Evolutionary conservation across 1,139 yeast species (phyloP), one percentile per base, ranked within the genome.

Genomic region (Kodamaea suecica): DNA sequence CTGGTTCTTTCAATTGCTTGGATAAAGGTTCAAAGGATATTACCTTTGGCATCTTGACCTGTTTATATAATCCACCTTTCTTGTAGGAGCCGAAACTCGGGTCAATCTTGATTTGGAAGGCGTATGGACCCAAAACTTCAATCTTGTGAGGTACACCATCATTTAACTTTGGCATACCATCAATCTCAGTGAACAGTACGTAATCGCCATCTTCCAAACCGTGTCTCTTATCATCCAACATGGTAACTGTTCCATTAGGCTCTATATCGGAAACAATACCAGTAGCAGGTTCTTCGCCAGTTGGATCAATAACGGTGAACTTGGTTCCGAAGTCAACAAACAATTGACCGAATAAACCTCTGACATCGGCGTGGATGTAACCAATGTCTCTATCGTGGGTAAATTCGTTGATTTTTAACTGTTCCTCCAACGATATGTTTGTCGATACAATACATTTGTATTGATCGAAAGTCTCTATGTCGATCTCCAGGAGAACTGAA

Each of bases 241-340:
- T 86, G 17, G 97, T 84, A 23, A 92, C 96, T 4, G 90, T 82
- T 36, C 98, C 98, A 52, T 86, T 76, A n/a, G 70, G 57, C 53
- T 88, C 96, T 43, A 92, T 81, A 54, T 85, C 95, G 1, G 95
- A 84, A 4, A 88, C 86, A 42, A 85, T 84, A 28, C 98, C 98
- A 3, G 80, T 59, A 33, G 70, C 68, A 15, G 96, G 95, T 60
- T 92, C 97, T 63, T 92, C 97, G 33, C 98, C 99, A 34, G 84
- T 86, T 31, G 80, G 74, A 56, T 92, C 98, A 41, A 83, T 69
- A 19, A 92, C 82, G 3, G 84, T 76, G 62, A 92, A 92, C 17
- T 75, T 69, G 1, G 73, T 74, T 37, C 98, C 98, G 44, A 92
- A 81, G 57, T 92, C 99, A 25, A 87, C 95, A 61, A 92, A 92